These are phyloP conservation scores for Ogataea minuta DNA, from an alignment of 805 yeast species.

Conservation along the genomic window DNA sequence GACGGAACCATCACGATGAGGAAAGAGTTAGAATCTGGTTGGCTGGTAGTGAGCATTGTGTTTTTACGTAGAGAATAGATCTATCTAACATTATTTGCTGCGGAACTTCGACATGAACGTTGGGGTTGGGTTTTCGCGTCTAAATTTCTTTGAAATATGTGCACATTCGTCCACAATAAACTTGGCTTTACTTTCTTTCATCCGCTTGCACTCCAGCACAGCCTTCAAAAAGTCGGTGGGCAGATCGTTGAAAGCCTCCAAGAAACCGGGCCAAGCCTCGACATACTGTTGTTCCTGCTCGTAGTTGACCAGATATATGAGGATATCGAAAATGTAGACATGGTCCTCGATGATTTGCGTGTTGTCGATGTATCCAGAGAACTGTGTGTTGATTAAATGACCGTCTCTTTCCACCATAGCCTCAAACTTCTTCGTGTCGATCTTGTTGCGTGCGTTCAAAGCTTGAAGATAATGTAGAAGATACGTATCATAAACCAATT, in stretches of 20 bases:
- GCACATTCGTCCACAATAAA: slow-evolving; percentile 28
- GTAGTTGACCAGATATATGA: slow-evolving; percentile 54
- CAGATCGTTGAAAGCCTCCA: slow-evolving; percentile 71
- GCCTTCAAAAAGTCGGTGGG: slow-evolving; percentile 69
- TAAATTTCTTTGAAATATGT: slow-evolving; percentile 15
- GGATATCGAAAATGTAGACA: slow-evolving; percentile 58
- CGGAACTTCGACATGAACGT: slow-evolving; percentile 22
- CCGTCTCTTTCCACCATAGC: slow-evolving; percentile 62
- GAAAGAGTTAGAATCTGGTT: slow-evolving; percentile 22
- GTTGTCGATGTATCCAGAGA: slow-evolving; percentile 38
- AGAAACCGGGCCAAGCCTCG: slow-evolving; percentile 42
- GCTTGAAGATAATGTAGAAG: slow-evolving; percentile 35
- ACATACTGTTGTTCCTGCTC: slow-evolving; percentile 46
- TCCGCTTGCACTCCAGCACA: slow-evolving; percentile 51
- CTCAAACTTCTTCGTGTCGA: slow-evolving; percentile 33
- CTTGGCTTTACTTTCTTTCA: slow-evolving; percentile 25
- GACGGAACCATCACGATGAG: slow-evolving; percentile 51
- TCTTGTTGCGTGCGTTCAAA: slow-evolving; percentile 22
- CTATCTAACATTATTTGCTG: slow-evolving; percentile 1
- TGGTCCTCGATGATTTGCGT: slow-evolving; percentile 42
- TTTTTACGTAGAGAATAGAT: slow-evolving; percentile 27
- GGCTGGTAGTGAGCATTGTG: slow-evolving; percentile 29
- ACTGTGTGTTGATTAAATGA: slow-evolving; percentile 50
- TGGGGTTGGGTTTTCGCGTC: slow-evolving; percentile 12
- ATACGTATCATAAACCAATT: slow-evolving; percentile 38